phyloP scores from a whole-genome alignment of 2,329 filamentous ascomycete genomes.

The Tolypocladium cylindrosporum region DNA sequence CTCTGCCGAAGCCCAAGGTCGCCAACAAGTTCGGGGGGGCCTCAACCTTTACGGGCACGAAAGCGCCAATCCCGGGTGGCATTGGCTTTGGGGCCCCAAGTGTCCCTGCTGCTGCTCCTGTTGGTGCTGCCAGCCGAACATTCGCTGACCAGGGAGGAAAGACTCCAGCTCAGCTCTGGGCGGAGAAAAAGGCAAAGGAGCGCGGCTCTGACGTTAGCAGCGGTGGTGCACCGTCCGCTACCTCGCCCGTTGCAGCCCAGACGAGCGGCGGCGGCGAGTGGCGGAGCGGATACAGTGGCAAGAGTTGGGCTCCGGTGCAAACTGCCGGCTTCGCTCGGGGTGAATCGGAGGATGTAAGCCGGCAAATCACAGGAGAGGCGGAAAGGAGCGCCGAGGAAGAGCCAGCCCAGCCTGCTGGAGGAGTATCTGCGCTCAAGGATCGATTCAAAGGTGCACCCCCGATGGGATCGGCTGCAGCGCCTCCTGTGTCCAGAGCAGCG shows the following conservation, averaged over 20 bases:
- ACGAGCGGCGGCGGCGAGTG: slow-evolving; percentile 65
- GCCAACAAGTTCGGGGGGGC: slow-evolving; percentile 75
- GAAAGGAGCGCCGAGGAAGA: slow-evolving; percentile 36
- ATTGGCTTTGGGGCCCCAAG: slow-evolving; percentile 53
- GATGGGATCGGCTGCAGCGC: slow-evolving; percentile 42
- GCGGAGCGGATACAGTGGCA: slow-evolving; percentile 87
- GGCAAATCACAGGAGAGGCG: slow-evolving; percentile 54
- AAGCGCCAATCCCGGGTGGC: slow-evolving; percentile 68
- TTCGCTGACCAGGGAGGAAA: slow-evolving; percentile 94
- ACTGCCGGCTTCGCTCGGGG: slow-evolving; percentile 56
- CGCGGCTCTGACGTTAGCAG: slow-evolving; percentile 39
- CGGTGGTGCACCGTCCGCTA: slow-evolving; percentile 28
- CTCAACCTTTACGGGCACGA: slow-evolving; percentile 73
- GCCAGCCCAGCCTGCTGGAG: slow-evolving; percentile 47
- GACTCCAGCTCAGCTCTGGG: slow-evolving; percentile 94
- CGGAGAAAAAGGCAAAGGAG: slow-evolving; percentile 87
- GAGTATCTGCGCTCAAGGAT: slow-evolving; percentile 67
- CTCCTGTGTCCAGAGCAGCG: slow-evolving; percentile 23
- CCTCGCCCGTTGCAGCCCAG: slow-evolving; percentile 55
- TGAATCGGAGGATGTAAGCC: slow-evolving; percentile 33
- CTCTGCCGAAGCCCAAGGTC: slow-evolving; percentile 89
- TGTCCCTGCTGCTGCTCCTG: slow-evolving; percentile 43
- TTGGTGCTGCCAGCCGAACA: slow-evolving; percentile 78
- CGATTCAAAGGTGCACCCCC: slow-evolving; percentile 71
- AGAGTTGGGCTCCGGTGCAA: slow-evolving; percentile 80